These are phyloP conservation scores for Ramaria sp. DNA, from an alignment of 768 basidiomycete genomes.

Conservation along the genomic window DNA sequence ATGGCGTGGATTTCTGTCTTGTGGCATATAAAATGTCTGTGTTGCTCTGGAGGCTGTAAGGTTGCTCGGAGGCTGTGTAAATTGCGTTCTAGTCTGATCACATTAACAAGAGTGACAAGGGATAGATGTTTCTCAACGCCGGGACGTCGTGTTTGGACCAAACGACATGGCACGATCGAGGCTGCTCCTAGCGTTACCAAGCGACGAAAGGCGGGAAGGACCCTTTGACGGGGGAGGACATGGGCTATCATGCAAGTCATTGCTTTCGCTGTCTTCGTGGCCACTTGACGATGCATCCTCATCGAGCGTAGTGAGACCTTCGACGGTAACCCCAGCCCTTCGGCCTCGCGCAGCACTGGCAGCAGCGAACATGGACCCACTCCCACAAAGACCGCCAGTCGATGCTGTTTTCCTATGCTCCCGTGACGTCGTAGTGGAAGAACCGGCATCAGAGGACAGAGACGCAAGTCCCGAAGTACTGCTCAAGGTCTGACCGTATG, in stretches of 20 bases:
- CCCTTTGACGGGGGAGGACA: constrained; percentile 71
- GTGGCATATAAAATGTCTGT: neutral
- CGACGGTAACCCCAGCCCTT: constrained; percentile 30
- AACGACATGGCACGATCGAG: constrained; percentile 9
- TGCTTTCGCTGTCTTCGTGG: constrained; percentile 65
- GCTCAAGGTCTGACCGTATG: constrained; percentile 68
- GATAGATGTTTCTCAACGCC: neutral
- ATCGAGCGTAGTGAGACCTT: constrained; percentile 45
- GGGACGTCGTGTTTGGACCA: neutral
- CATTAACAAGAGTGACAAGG: neutral
- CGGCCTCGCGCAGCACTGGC: constrained; percentile 58
- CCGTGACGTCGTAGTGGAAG: constrained; percentile 35
- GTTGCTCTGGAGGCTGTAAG: neutral
- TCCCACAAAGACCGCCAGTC: constrained; percentile 25
- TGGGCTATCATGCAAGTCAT: constrained; percentile 75
- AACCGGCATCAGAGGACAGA: constrained; percentile 15
- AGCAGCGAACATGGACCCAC: constrained; percentile 52
- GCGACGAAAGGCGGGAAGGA: constrained; percentile 19
- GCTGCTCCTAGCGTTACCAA: neutral
- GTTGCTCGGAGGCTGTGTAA: neutral
- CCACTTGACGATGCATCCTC: constrained; percentile 54
- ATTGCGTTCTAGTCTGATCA: neutral
- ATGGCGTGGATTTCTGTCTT: neutral
- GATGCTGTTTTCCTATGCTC: constrained; percentile 47
- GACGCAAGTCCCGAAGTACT: constrained; percentile 22